Percentiles rank a stretch among this genome's conserved stretches.
Evolutionary conservation across 768 basidiomycete species (phyloP).

Genomic region (Chiua virens): DNA sequence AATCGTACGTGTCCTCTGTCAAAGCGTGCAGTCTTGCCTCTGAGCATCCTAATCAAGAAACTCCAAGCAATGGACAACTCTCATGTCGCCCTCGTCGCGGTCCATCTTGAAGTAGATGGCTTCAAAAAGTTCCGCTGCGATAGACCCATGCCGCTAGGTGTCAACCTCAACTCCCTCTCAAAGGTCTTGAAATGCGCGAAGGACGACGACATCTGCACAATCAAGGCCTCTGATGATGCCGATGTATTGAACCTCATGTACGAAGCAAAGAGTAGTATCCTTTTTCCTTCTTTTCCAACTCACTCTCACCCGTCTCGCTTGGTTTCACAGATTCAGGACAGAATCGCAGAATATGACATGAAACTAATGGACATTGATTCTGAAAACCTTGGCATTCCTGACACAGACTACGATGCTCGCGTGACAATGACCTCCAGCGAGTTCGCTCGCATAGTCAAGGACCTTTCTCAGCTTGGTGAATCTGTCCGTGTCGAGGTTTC

Average conservation of each 20-base stretch:
- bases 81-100: slow-evolving; percentile 94
- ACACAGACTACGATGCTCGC: slow-evolving; percentile 94
- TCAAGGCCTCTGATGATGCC: slow-evolving; percentile 89
- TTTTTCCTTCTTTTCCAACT: not conserved
- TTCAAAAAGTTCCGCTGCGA: slow-evolving; percentile 94
- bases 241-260: slow-evolving; percentile 88
- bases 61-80: slow-evolving; percentile 99
- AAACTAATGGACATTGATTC: slow-evolving; percentile 99
- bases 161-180: slow-evolving; percentile 83
- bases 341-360: slow-evolving; percentile 98
- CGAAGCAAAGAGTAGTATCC: slow-evolving; percentile 77
- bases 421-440: slow-evolving; percentile 85
- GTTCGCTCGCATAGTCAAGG: slow-evolving; percentile 90
- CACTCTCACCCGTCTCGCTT: not conserved
- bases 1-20: slow-evolving; percentile 50
- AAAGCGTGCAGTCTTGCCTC: not conserved
- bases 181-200: slow-evolving; percentile 98
- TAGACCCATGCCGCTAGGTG: slow-evolving; percentile 88
- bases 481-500: slow-evolving; percentile 92
- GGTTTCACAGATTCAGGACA: slow-evolving; percentile 68
- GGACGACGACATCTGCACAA: slow-evolving; percentile 88
- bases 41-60: slow-evolving; percentile 40
- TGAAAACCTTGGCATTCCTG: slow-evolving; percentile 92
- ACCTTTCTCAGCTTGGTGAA: slow-evolving; percentile 88
- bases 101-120: slow-evolving; percentile 73